These are phyloP conservation scores for Lathyrus tuberosus DNA, from an alignment of 306 rosid species.

Conservation along the genomic window DNA sequence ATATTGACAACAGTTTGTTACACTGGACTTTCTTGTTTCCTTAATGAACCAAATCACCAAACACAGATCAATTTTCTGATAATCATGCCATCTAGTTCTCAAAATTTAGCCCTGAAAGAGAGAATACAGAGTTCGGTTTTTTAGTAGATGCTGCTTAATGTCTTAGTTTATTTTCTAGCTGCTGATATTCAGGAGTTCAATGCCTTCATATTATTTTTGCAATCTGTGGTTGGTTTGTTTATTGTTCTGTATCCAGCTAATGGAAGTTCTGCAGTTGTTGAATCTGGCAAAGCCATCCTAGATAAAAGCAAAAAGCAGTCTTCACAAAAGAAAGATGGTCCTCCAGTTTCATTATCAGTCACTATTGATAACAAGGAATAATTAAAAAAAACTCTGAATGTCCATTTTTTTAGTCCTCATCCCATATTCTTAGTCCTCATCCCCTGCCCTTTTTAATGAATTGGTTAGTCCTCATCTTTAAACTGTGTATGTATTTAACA, in stretches of 20 bases:
- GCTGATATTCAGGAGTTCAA: constrained; percentile 12
- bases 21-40: constrained; percentile 5
- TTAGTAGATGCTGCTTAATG: constrained; percentile 23
- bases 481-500: too few species aligned
- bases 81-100: background rate
- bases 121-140: constrained; percentile 7
- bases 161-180: constrained; percentile 25
- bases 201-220: too few species aligned
- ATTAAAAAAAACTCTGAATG: too few species aligned
- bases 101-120: constrained; percentile 6
- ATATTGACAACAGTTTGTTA: background rate
- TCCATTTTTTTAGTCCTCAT: too few species aligned
- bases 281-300: constrained; percentile 39
- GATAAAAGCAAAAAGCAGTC: constrained; percentile 59
- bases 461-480: too few species aligned
- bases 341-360: constrained; percentile 46
- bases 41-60: too few species aligned
- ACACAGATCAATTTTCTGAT: background rate
- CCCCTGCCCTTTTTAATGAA: too few species aligned
- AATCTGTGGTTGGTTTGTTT: constrained; percentile 37
- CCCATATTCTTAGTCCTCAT: too few species aligned
- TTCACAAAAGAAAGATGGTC: constrained; percentile 56
- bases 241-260: constrained; percentile 45
- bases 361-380: constrained; percentile 67
- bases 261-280: constrained; percentile 51